Evolutionary conservation across 73 alveolate genomes (phyloP), one percentile per base, ranked within the genome.

Genomic region (Paramecium biaurelia): DNA sequence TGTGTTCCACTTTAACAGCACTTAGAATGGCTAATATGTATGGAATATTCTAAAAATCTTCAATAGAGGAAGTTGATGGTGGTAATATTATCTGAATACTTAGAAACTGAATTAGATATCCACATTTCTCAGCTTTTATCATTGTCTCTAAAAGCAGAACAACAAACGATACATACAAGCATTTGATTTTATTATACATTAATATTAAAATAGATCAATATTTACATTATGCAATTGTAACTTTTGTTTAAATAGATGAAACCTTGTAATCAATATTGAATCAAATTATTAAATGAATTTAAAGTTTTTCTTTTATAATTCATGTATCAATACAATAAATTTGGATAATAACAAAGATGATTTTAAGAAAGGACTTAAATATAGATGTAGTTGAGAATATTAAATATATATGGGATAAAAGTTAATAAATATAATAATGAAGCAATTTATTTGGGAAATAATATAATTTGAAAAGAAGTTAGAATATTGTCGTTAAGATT

Each of bases 401-500:
- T 30, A 63, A 26, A 2, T 26, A 24, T 32, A 49, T 11, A 9
- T 24, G 5, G 84, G 45, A 63, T 12, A 26, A 63, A 63, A 30
- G 24, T 63, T 26, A 30, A 63, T 72, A 79, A 79, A 38, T 37
- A 21, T 43, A 43, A 79, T 24, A 79, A 72, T 72, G 90, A 38
- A 79, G 32, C n/a, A 41, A 79, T 45, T 79, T 34, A 79, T 79
- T 43, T n/a, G 70, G 72, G 11, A 34, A 23, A 79, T 79, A 38
- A 43, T 79, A 21, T 21, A 47, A 38, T 79, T 30, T 41, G 90
- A 79, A 45, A 79, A 45, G 56, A 79, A 79, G 49, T 47, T 79
- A 79, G 90, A 79, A 79, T 41, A 79, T 43, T 47, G 70, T 79
- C 43, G 49, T 41, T 79, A 43, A 79, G 90, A 43, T 26, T 11